phyloP scores from a whole-genome alignment of 2,329 filamentous ascomycete genomes.

The Cladosporium oxysporum region DNA sequence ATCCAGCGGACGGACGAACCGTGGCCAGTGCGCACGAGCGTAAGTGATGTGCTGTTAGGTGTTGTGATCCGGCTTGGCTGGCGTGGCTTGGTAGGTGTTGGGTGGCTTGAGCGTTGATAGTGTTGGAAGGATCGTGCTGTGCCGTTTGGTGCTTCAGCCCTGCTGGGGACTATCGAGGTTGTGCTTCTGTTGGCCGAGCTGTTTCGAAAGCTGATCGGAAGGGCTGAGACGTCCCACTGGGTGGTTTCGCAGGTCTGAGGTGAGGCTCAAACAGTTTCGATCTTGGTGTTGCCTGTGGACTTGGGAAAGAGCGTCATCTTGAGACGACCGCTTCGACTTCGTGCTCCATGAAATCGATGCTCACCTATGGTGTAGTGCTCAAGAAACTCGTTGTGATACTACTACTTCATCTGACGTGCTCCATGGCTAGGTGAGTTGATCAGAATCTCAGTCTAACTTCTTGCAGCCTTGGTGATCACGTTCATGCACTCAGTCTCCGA shows the following conservation, averaged over 20 bases:
- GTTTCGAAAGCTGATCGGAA: background rate
- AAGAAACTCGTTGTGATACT: too few species aligned
- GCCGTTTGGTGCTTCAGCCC: background rate
- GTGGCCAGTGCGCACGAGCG: background rate
- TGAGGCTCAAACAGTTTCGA: background rate
- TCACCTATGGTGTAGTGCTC: too few species aligned
- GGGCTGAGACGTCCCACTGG: background rate
- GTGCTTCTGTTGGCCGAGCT: background rate
- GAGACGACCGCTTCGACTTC: too few species aligned
- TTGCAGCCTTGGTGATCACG: too few species aligned
- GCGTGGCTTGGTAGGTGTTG: slow-evolving; percentile 4
- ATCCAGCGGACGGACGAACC: background rate
- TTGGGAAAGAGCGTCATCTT: too few species aligned
- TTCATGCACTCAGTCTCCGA: too few species aligned
- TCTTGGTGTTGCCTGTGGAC: background rate
- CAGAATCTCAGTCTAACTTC: too few species aligned
- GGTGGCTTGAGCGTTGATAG: background rate
- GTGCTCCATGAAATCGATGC: too few species aligned
- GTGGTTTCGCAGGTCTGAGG: background rate
- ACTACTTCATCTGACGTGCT: too few species aligned
- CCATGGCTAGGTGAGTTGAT: too few species aligned
- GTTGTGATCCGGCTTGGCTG: background rate
- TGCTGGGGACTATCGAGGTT: background rate
- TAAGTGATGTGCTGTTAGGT: background rate
- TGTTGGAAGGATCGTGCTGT: slow-evolving; percentile 1